Percentiles rank a stretch among this genome's conserved stretches.
Evolutionary conservation across 495 filamentous ascomycete species (phyloP).

Genomic region (Aspergillus leporis): DNA sequence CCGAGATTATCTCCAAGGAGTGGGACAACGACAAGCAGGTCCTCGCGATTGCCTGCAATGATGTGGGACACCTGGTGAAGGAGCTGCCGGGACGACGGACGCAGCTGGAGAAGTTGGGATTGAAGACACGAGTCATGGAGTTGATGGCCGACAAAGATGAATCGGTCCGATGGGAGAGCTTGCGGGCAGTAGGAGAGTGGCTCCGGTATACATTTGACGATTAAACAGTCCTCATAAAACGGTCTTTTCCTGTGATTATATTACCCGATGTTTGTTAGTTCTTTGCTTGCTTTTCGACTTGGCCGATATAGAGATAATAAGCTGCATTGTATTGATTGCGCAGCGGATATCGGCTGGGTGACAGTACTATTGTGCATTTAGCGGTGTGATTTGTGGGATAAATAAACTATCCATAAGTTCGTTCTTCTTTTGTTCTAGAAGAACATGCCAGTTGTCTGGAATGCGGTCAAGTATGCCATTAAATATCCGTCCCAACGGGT

Average conservation of each 20-base stretch:
- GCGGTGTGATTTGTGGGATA: not conserved
- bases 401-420: not conserved
- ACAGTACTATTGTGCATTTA: slow-evolving; percentile 18
- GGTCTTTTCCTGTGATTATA: slow-evolving; percentile 16
- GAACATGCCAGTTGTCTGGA: not conserved
- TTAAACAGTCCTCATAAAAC: slow-evolving; percentile 21
- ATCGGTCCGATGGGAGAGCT: slow-evolving; percentile 89
- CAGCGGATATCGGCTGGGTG: slow-evolving; percentile 14
- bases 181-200: slow-evolving; percentile 92
- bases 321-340: slow-evolving; percentile 16
- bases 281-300: slow-evolving; percentile 6
- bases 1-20: slow-evolving; percentile 78
- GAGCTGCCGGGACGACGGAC: slow-evolving; percentile 83
- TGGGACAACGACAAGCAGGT: slow-evolving; percentile 97
- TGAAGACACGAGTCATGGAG: slow-evolving; percentile 93
- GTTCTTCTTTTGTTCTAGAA: not conserved
- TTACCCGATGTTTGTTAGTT: slow-evolving; percentile 10
- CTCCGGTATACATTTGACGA: slow-evolving; percentile 83
- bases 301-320: slow-evolving; percentile 10
- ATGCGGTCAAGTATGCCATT: not conserved
- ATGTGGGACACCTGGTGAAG: slow-evolving; percentile 84
- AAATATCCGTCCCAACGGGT: not conserved
- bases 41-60: slow-evolving; percentile 93
- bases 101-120: slow-evolving; percentile 83
- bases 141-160: slow-evolving; percentile 91